A percentile compares a stretch with the other conserved stretches of the same genome.
These are phyloP conservation scores for Trichosporon faecale DNA, from an alignment of 1,284 basidiomycete species.

Conservation along the genomic window DNA sequence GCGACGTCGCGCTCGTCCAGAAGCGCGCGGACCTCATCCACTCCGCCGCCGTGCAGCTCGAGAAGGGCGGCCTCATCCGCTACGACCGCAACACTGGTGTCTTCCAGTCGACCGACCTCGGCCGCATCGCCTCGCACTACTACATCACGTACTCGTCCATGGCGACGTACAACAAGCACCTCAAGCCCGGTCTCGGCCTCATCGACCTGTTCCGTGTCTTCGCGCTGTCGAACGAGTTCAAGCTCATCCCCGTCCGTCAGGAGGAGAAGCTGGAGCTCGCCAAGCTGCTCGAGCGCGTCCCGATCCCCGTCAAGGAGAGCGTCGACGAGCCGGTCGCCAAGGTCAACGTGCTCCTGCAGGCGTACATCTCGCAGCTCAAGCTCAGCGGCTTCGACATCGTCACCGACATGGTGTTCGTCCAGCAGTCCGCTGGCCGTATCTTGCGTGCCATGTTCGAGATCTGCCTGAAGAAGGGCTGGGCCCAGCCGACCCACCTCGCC, in stretches of 20 bases:
- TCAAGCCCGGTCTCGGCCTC: slow-evolving; percentile 79
- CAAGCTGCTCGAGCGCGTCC: slow-evolving; percentile 92
- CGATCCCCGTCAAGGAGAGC: slow-evolving; percentile 94
- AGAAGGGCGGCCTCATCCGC: slow-evolving; percentile 90
- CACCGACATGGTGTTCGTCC: slow-evolving; percentile 97
- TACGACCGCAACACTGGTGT: slow-evolving; percentile 87
- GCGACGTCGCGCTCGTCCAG: slow-evolving; percentile 76
- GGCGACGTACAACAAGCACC: slow-evolving; percentile 93
- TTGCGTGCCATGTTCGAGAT: slow-evolving; percentile 97
- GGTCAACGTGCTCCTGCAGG: slow-evolving; percentile 93
- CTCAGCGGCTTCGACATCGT: slow-evolving; percentile 94
- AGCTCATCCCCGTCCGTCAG: slow-evolving; percentile 78
- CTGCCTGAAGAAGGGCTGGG: slow-evolving; percentile 97
- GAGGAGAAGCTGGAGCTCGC: slow-evolving; percentile 85
- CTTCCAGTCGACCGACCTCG: slow-evolving; percentile 88
- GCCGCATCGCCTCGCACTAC: slow-evolving; percentile 93
- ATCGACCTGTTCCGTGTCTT: slow-evolving; percentile 96
- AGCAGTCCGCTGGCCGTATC: slow-evolving; percentile 88
- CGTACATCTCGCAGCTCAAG: slow-evolving; percentile 92
- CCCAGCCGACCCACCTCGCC: slow-evolving; percentile 83
- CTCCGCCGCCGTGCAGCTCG: slow-evolving; percentile 86
- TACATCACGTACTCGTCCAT: slow-evolving; percentile 96
- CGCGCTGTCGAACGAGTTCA: slow-evolving; percentile 95
- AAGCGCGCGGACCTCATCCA: slow-evolving; percentile 92
- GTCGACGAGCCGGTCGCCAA: slow-evolving; percentile 96